These are phyloP conservation scores for Euphorbia tirucalli DNA, from an alignment of 345 rosid genomes.

Conservation along the genomic window DNA sequence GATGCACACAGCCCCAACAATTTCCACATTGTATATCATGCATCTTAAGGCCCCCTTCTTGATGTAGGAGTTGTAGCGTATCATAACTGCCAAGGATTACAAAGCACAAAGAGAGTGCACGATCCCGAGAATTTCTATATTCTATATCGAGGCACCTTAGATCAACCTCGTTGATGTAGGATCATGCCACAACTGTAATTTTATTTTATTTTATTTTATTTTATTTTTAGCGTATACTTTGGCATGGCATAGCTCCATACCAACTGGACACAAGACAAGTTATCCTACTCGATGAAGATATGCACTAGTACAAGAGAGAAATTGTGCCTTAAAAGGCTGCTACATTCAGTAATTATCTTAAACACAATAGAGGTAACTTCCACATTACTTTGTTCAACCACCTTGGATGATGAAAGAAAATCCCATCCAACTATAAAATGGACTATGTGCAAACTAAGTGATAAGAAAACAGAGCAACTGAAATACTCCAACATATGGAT, in stretches of 20 bases:
- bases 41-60: neutral
- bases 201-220: too few species aligned
- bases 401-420: neutral
- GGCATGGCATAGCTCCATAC: neutral
- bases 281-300: neutral
- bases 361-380: neutral
- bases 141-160: too few species aligned
- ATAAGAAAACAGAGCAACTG: neutral
- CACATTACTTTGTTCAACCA: neutral
- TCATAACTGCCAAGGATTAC: neutral
- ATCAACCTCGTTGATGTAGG: too few species aligned
- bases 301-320: neutral
- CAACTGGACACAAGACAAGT: neutral
- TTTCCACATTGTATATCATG: conserved; percentile 2
- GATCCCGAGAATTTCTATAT: too few species aligned
- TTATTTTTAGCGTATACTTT: neutral
- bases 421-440: neutral
- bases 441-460: neutral
- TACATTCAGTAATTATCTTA: neutral
- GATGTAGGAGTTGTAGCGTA: neutral
- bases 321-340: neutral
- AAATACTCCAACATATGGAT: neutral
- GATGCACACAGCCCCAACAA: neutral
- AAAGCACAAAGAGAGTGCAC: too few species aligned
- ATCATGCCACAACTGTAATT: too few species aligned